phyloP scores from a whole-genome alignment of 768 basidiomycete genomes.

The Lentinula raphanica region DNA sequence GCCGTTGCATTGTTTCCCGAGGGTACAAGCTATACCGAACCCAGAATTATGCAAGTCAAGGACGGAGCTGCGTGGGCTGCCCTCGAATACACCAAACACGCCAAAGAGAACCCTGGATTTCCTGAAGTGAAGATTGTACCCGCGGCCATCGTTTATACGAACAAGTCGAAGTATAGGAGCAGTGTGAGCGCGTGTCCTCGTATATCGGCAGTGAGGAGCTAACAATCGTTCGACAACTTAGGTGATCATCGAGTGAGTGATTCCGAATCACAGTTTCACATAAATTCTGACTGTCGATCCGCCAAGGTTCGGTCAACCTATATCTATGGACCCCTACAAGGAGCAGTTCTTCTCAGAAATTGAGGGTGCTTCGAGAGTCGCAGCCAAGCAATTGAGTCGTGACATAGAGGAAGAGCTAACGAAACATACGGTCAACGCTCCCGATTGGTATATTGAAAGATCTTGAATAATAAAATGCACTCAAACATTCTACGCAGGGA shows the following conservation, averaged over 20 bases:
- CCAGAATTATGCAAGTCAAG: slow-evolving; percentile 86
- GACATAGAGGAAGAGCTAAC: slow-evolving; percentile 66
- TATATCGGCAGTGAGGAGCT: background rate
- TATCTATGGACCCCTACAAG: slow-evolving; percentile 67
- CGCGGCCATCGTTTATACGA: slow-evolving; percentile 87
- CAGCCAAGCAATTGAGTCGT: slow-evolving; percentile 83
- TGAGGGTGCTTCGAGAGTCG: slow-evolving; percentile 66
- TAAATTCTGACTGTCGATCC: background rate
- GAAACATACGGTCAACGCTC: slow-evolving; percentile 82
- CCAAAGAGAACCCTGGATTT: slow-evolving; percentile 47
- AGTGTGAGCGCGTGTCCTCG: slow-evolving; percentile 43
- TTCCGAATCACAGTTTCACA: slow-evolving; percentile 2
- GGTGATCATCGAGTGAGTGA: slow-evolving; percentile 69
- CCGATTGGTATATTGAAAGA: slow-evolving; percentile 79
- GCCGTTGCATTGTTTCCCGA: slow-evolving; percentile 94
- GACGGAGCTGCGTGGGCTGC: slow-evolving; percentile 96
- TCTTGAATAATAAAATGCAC: background rate
- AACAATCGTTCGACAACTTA: slow-evolving; percentile 18
- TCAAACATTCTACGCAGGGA: slow-evolving; percentile 50
- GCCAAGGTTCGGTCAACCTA: slow-evolving; percentile 75
- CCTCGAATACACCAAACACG: slow-evolving; percentile 85
- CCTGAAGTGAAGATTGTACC: slow-evolving; percentile 68
- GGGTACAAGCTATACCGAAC: slow-evolving; percentile 91
- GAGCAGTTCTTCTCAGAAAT: slow-evolving; percentile 68
- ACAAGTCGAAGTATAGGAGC: slow-evolving; percentile 94